Evolutionary conservation across 371 early-diverging fungal species (phyloP).

Genomic region (Actinomortierella ambigua): DNA sequence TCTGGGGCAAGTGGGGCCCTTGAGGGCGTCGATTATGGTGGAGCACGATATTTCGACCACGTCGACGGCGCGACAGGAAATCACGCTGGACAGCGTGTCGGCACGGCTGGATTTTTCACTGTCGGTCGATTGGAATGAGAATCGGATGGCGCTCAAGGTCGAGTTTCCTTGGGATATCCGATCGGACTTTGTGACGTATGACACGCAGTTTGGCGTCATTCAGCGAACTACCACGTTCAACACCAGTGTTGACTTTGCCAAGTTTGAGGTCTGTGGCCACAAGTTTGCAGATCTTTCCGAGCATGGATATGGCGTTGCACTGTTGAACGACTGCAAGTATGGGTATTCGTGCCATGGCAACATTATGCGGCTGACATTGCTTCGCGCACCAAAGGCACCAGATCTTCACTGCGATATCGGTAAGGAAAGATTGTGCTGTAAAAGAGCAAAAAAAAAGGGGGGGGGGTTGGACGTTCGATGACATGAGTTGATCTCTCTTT

Average conservation of each 20-base stretch:
- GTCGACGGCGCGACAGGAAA: conserved; percentile 74
- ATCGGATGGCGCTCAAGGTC: conserved; percentile 88
- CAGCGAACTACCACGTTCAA: conserved; percentile 95
- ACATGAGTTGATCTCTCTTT: too few species aligned
- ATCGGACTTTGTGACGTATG: conserved; percentile 89
- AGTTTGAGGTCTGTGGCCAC: conserved; percentile 97
- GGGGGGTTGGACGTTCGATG: too few species aligned
- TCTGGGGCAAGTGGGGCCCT: conserved; percentile 77
- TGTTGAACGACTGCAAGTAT: conserved; percentile 94
- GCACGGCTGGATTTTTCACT: conserved; percentile 85
- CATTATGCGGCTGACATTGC: conserved; percentile 80
- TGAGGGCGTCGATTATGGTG: conserved; percentile 74
- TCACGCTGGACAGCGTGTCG: conserved; percentile 73
- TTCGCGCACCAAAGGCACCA: conserved; percentile 87
- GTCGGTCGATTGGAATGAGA: conserved; percentile 92
- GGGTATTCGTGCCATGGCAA: conserved; percentile 85
- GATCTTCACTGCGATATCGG: conserved; percentile 74
- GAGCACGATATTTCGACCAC: conserved; percentile 64
- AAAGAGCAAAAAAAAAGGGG: background rate
- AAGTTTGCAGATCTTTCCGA: conserved; percentile 95
- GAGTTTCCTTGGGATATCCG: conserved; percentile 88
- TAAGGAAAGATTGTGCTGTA: conserved; percentile 8
- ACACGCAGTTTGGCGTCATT: conserved; percentile 92
- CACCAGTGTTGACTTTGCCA: conserved; percentile 90
- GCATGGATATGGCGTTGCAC: conserved; percentile 91